Evolutionary conservation across 2,329 filamentous ascomycete species (phyloP).

Genomic region (Fusarium pseudoanthophilum): DNA sequence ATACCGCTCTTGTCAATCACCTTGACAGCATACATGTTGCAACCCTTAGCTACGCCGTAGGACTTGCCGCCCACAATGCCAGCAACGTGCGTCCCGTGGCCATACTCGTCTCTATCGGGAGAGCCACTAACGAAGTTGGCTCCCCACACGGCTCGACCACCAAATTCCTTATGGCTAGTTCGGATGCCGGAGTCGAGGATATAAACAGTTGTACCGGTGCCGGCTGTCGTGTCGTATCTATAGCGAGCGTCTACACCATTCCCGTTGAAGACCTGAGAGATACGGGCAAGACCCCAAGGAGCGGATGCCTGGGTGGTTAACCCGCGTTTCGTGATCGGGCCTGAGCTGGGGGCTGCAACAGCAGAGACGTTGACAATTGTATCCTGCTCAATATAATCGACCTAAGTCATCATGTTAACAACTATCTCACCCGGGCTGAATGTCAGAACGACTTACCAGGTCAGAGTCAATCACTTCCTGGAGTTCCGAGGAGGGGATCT

Average conservation of each 20-base stretch:
- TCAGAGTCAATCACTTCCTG: constrained; percentile 6
- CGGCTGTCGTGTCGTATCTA: constrained; percentile 39
- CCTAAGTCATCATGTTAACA: neutral
- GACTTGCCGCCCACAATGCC: constrained; percentile 46
- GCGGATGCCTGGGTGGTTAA: neutral
- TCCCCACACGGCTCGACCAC: constrained; percentile 43
- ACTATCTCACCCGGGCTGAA: no score
- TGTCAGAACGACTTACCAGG: neutral
- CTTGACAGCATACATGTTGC: constrained; percentile 46
- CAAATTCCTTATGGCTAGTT: constrained; percentile 48
- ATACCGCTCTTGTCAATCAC: constrained; percentile 36
- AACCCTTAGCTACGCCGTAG: constrained; percentile 48
- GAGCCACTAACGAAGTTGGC: constrained; percentile 42
- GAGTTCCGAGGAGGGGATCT: constrained; percentile 6
- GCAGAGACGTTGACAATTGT: neutral
- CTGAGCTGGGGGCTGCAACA: neutral
- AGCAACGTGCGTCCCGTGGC: constrained; percentile 48
- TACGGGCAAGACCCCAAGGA: constrained; percentile 20
- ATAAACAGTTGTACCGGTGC: constrained; percentile 49
- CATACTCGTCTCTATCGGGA: constrained; percentile 42
- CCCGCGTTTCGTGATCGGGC: neutral
- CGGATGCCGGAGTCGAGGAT: constrained; percentile 58
- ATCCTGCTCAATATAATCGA: constrained; percentile 18
- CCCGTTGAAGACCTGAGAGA: neutral
- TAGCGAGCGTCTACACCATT: constrained; percentile 17